Evolutionary conservation across 23 red algal genomes (phyloP), one percentile per base, ranked within the genome.

Genomic region (Cyanidiococcus yangmingshanensis): DNA sequence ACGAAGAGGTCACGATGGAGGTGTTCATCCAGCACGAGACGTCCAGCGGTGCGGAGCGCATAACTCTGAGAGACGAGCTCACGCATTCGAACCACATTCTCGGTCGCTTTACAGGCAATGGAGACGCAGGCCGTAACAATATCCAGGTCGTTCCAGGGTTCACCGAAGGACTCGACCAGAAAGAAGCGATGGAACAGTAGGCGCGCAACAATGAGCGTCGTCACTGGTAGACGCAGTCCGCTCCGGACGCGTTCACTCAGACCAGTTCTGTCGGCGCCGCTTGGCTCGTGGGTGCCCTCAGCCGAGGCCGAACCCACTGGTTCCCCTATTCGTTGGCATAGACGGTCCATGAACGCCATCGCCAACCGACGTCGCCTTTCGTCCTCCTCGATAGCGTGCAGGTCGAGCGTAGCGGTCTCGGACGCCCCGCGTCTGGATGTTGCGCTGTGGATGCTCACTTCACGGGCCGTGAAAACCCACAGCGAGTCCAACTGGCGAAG

Each of bases 301-400:
- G 45, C 45, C n/a, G 63, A 25, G 12, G 63, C 7, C n/a, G 63
- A 7, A 3, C 16, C 32, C n/a, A 32, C 63, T 29, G 63, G 63
- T 25, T 71, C 63, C 7, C 63, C 21, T 71, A 71, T 71, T 25
- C 63, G 7, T 30, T 71, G 63, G 32, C 63, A 71, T 29, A 71
- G 63, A 25, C 63, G 63, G 63, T 71, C 63, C 63, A 71, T 25
- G 32, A 71, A 71, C 63, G 63, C 63, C 63, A 71, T 71, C n/a
- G 12, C 63, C 7, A 71, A 29, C 16, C 63, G 63, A 32, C 63
- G 63, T 32, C 63, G 63, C 7, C n/a, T 2, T 7, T 71, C 63
- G n/a, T 71, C 63, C 27, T 71, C 63, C 3, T 30, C 12, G 27
- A 35, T 2, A 29, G 63, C 45, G 21, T 21, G 12, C 7, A 21